Evolutionary conservation across 305 asterid species (phyloP).

Genomic region (Fraxinus albicans): DNA sequence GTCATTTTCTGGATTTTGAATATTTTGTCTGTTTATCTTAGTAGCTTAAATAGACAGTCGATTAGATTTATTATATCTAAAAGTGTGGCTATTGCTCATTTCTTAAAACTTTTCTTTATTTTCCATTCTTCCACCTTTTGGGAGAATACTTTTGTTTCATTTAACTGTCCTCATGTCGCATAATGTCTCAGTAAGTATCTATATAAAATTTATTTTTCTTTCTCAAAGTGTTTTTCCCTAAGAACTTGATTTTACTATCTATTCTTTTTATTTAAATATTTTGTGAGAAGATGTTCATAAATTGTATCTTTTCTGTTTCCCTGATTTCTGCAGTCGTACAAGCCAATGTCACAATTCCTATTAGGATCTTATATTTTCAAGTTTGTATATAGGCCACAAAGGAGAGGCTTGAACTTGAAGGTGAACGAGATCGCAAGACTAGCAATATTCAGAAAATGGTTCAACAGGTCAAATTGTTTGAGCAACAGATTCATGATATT

Average conservation of each 20-base stretch:
- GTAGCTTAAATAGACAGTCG: constrained; percentile 10
- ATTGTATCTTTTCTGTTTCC: constrained; percentile 5
- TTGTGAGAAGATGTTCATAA: constrained; percentile 11
- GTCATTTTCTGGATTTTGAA: constrained; percentile 9
- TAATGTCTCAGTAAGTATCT: background rate
- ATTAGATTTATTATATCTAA: constrained; percentile 5
- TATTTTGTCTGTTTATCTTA: constrained; percentile 6
- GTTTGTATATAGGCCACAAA: constrained; percentile 58
- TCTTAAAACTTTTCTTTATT: constrained; percentile 13
- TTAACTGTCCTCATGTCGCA: background rate
- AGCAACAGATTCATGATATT: constrained; percentile 64
- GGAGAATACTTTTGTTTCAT: background rate
- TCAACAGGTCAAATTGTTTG: constrained; percentile 48
- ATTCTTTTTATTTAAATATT: background rate
- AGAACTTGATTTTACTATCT: constrained; percentile 14
- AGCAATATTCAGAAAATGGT: constrained; percentile 42
- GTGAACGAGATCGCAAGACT: constrained; percentile 42
- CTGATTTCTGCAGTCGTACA: background rate
- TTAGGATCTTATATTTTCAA: constrained; percentile 20
- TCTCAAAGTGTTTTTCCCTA: background rate
- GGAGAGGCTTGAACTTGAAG: constrained; percentile 62
- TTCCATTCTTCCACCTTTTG: constrained; percentile 5
- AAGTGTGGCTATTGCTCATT: constrained; percentile 17
- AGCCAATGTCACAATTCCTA: background rate
- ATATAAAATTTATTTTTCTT: background rate